Base-by-base conservation (phyloP, 2,329 filamentous ascomycete genomes). In the Magnaporthiopsis incrustans region DNA sequence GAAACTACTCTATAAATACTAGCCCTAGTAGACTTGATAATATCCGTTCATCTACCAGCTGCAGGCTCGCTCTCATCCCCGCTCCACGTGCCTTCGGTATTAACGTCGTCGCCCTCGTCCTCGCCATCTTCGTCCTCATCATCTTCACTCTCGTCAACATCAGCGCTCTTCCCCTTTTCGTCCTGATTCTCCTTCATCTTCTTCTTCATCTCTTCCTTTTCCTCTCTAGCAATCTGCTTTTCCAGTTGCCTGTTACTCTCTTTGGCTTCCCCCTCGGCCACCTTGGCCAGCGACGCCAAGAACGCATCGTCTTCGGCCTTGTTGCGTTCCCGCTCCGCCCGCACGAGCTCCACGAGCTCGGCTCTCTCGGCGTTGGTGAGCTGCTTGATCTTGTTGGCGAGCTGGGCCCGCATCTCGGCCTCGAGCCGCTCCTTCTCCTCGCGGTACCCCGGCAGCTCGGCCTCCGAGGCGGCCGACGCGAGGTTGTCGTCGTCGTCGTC, bases 281-380 rank as follows among this genome's bases (percentile, higher is more conserved):
- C 5, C n/a, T 18, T 26, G 59, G 15, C 61, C 58, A 53, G n/a
- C 62, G 57, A 18, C 8, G 26, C 60, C 8, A 15, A 63, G 12
- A 38, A 63, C 27, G 14, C 59, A 60, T 69, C 68, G 53, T 66
- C 64, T 62, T 67, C 66, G 59, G n/a, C n/a, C 56, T 14, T 57
- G 56, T 22, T 57, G n/a, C n/a, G 56, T n/a, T 26, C 56, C 56
- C 8, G n/a, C 56, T 57, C 56, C n/a, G 56, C 56, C 56, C 56
- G 56, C n/a, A 14, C 56, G n/a, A 57, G 56, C 56, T 57, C 56
- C 56, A 4, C 15, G n/a, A 57, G 56, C 56, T 57, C 11, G 56
- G 56, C n/a, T 10, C n/a, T 25, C 56, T 57, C 56, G n/a, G n/a
- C 56, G n/a, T 26, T 14, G n/a, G 1, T 57, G 56, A 57, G 56